Conservation (phyloP, 768 basidiomycete genomes). For the Kwoniella dejecticola region DNA sequence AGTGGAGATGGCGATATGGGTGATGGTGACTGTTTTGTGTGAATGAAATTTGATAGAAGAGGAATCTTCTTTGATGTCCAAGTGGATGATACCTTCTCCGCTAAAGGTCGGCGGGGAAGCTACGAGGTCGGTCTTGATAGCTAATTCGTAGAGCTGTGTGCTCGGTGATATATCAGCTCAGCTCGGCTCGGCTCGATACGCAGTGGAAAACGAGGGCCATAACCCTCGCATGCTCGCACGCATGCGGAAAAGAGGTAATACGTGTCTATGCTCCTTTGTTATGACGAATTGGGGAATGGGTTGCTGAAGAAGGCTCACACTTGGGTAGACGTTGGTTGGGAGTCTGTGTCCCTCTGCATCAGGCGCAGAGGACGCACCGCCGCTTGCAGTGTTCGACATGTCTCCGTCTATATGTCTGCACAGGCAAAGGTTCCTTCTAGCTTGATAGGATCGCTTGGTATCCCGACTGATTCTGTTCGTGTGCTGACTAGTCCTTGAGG, state of each 20-base stretch:
- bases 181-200: too few relatives aligned
- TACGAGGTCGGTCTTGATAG: constrained; percentile 66
- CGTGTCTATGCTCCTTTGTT: too few relatives aligned
- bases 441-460: neutral
- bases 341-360: constrained; percentile 19
- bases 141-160: constrained; percentile 54
- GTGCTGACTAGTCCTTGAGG: neutral
- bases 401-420: constrained; percentile 12
- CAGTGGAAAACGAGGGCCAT: too few relatives aligned
- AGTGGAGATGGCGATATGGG: constrained; percentile 54
- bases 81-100: constrained; percentile 59
- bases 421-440: constrained; percentile 10
- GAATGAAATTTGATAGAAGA: constrained; percentile 67
- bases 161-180: neutral
- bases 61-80: constrained; percentile 34
- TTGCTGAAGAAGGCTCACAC: constrained; percentile 8
- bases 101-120: constrained; percentile 65
- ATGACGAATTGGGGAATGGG: too few relatives aligned
- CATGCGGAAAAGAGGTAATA: too few relatives aligned
- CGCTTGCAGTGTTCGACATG: constrained; percentile 15
- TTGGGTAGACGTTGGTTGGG: constrained; percentile 28
- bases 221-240: too few relatives aligned
- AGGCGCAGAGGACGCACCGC: constrained; percentile 13
- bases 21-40: constrained; percentile 74
- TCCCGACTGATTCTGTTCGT: neutral